Conservation (phyloP, 768 basidiomycete genomes). For the Lentinula edodes region DNA sequence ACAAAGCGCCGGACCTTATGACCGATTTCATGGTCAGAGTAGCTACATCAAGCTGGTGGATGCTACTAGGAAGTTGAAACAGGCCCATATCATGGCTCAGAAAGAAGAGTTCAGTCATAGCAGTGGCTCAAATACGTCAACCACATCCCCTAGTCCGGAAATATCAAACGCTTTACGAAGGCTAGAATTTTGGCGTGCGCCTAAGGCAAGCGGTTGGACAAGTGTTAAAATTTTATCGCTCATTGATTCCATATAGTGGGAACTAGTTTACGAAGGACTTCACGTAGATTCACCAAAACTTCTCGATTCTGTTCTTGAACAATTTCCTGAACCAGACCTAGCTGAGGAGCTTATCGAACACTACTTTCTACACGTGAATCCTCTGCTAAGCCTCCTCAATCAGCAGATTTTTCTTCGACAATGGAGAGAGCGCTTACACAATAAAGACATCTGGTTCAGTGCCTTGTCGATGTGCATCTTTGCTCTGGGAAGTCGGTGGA, state of each 20-base stretch:
- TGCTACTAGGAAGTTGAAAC: slow-evolving; percentile 45
- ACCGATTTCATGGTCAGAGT: slow-evolving; percentile 60
- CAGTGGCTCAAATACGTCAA: slow-evolving; percentile 8
- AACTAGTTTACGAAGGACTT: slow-evolving; percentile 46
- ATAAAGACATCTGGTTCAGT: slow-evolving; percentile 53
- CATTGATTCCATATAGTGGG: slow-evolving; percentile 41
- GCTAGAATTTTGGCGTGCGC: slow-evolving; percentile 52
- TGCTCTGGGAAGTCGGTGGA: slow-evolving; percentile 65
- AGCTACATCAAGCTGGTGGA: slow-evolving; percentile 52
- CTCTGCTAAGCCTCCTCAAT: slow-evolving; percentile 63
- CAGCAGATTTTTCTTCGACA: slow-evolving; percentile 62
- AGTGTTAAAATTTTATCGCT: neutral
- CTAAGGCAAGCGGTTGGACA: slow-evolving; percentile 34
- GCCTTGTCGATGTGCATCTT: slow-evolving; percentile 58
- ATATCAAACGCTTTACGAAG: slow-evolving; percentile 26
- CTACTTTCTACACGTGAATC: slow-evolving; percentile 62
- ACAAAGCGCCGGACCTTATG: neutral
- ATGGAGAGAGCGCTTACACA: slow-evolving; percentile 48
- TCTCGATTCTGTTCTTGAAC: slow-evolving; percentile 27
- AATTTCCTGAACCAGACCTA: slow-evolving; percentile 64
- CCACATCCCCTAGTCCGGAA: slow-evolving; percentile 9
- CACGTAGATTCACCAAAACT: slow-evolving; percentile 24
- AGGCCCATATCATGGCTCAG: slow-evolving; percentile 40
- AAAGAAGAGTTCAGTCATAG: slow-evolving; percentile 10
- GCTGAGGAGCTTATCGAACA: slow-evolving; percentile 52